Conservation (phyloP, 1,284 basidiomycete species). For the Trametes hirsuta region DNA sequence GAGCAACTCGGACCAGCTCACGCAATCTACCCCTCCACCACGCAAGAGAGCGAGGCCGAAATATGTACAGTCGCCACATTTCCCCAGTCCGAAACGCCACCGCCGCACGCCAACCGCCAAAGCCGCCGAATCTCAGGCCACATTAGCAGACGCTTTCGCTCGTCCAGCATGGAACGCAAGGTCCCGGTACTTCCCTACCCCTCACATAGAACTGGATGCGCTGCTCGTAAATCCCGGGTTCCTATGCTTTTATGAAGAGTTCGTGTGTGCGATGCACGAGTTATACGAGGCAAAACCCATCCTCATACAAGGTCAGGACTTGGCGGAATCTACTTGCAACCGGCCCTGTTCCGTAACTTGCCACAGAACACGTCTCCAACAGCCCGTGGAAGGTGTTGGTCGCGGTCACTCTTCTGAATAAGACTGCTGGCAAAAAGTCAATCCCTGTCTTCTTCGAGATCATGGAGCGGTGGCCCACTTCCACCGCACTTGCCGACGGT, state of each 20-base stretch:
- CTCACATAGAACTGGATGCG: not conserved
- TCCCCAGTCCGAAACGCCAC: conserved; percentile 5
- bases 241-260: conserved; percentile 17
- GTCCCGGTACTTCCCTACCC: conserved; percentile 12
- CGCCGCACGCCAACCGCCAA: not conserved
- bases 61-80: conserved; percentile 5
- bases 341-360: not conserved
- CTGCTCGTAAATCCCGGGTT: conserved; percentile 9
- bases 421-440: conserved; percentile 53
- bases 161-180: not conserved
- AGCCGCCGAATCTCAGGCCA: not conserved
- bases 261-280: conserved; percentile 12
- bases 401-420: conserved; percentile 58
- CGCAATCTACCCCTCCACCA: not conserved
- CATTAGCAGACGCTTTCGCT: not conserved
- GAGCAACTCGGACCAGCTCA: not conserved
- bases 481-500: conserved; percentile 53
- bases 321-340: no score
- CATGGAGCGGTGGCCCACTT: conserved; percentile 53
- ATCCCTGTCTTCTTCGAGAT: conserved; percentile 60
- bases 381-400: conserved; percentile 61
- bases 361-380: conserved; percentile 46
- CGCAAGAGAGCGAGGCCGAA: conserved; percentile 1
- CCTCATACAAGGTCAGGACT: conserved; percentile 27
- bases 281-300: conserved; percentile 29